phyloP scores from a whole-genome alignment of 2,329 filamentous ascomycete genomes.

The Sporothrix schenckii region DNA sequence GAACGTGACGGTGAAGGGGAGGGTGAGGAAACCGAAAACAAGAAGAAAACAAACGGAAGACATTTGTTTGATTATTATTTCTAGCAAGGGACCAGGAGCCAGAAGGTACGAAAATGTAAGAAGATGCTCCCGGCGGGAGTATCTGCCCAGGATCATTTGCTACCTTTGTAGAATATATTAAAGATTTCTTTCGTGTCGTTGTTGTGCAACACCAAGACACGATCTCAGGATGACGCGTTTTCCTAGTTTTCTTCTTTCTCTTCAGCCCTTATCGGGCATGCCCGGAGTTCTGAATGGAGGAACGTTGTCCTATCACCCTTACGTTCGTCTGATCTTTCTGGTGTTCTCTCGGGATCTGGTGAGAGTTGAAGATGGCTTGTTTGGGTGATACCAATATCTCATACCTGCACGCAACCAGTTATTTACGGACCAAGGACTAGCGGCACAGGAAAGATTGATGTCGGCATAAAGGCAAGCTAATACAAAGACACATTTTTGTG shows the following conservation, averaged over 20 bases:
- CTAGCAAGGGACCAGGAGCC: neutral
- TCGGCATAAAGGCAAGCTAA: neutral
- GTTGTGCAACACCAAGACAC: slow-evolving; percentile 18
- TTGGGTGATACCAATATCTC: neutral
- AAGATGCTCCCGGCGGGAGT: neutral
- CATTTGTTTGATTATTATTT: neutral
- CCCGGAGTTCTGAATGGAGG: neutral
- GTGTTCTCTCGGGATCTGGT: neutral
- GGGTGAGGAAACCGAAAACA: neutral
- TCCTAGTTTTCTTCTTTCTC: neutral
- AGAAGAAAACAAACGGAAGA: neutral
- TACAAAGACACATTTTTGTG: slow-evolving; percentile 1
- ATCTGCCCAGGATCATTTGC: too few species aligned
- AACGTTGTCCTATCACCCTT: neutral
- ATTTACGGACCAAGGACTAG: neutral
- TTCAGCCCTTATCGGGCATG: slow-evolving; percentile 20
- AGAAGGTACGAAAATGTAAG: neutral
- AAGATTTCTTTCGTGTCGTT: neutral
- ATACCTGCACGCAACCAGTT: neutral
- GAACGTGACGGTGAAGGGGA: neutral
- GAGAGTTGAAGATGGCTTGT: neutral
- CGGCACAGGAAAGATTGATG: neutral
- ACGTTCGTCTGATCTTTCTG: slow-evolving; percentile 8
- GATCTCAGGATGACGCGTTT: slow-evolving; percentile 11
- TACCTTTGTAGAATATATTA: slow-evolving; percentile 3